Evolutionary conservation across 139 green algal genomes (phyloP).

Genomic region (Picochlorum sp.): DNA sequence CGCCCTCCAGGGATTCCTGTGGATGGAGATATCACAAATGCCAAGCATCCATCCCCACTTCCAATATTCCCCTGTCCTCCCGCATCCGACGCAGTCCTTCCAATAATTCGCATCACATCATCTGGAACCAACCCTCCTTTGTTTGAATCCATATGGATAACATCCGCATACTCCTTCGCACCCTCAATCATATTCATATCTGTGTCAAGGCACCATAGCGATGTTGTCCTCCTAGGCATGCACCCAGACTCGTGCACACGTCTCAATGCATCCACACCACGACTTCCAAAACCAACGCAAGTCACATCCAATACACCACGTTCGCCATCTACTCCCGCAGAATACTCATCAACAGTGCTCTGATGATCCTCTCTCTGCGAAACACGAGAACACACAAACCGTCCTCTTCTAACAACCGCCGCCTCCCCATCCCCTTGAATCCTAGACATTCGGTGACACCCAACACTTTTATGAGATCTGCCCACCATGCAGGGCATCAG

Average conservation of each 20-base stretch:
- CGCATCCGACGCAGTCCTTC: slow-evolving; percentile 29
- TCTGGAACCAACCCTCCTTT: slow-evolving; percentile 3
- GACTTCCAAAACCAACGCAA: slow-evolving; percentile 44
- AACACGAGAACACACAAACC: too few species aligned
- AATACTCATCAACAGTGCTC: too few species aligned
- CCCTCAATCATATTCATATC: slow-evolving; percentile 26
- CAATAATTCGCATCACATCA: slow-evolving; percentile 28
- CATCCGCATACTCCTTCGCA: slow-evolving; percentile 8
- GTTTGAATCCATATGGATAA: not conserved
- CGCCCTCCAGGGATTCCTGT: slow-evolving; percentile 48
- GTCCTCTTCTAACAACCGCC: too few species aligned
- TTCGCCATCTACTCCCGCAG: too few species aligned
- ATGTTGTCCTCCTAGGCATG: not conserved
- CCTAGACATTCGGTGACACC: too few species aligned
- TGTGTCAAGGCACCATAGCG: slow-evolving; percentile 38
- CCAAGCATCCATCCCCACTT: slow-evolving; percentile 26
- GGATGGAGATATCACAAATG: slow-evolving; percentile 53
- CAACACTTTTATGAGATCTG: too few species aligned
- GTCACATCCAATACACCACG: too few species aligned
- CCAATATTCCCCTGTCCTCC: slow-evolving; percentile 38
- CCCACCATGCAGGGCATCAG: too few species aligned
- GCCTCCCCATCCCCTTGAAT: too few species aligned
- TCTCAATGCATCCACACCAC: slow-evolving; percentile 49
- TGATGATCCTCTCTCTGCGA: too few species aligned
- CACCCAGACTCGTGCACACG: slow-evolving; percentile 27